Evolutionary conservation across 495 filamentous ascomycete species (phyloP), one percentile per base, ranked within the genome.

Genomic region (Hypoxylon fragiforme): DNA sequence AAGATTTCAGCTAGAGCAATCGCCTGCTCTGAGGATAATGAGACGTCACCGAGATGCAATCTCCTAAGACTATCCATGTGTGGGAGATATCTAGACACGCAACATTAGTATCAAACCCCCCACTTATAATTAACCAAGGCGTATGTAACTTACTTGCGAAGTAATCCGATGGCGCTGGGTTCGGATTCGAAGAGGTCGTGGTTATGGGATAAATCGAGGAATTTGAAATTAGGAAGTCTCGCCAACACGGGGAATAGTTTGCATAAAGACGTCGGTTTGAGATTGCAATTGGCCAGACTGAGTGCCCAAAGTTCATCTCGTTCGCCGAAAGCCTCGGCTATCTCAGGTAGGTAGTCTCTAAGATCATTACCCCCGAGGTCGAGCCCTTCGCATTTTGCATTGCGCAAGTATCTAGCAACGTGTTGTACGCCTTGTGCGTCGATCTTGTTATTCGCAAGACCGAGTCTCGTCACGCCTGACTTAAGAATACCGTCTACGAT

Each of bases 301-400:
- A 98, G 74, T 7, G 91, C 90, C 74, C 85, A 91, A 2, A 96
- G 75, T 0, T 85, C 81, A 28, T 80, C 77, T 3, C 84, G 76
- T 9, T 71, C 69, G n/a, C 81, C 76, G 30, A 95, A 69, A 13
- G 80, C 80, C 13, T 80, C 77, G 1, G 84, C 81, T 28, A 98
- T 69, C 22, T 84, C 72, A 36, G 80, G 77, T n/a, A 96, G 72
- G 52, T 85, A 78, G 22, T 91, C 82, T 52, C 83, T 72, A 19
- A 83, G 62, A 47, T 91, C 82, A 62, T 96, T 97, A n/a, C 90
- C 90, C 28, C 92, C 92, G n/a, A 98, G 70, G 68, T 97, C 94
- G 4, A 98, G 74, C 0, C 90, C 94, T 66, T 95, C 89, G 56
- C 92, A 98, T 34, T 83, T 76, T 0, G 86, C 86, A 34, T 78